These are phyloP conservation scores for Plantago elongata DNA, from an alignment of 257 asterid genomes.

Conservation along the genomic window DNA sequence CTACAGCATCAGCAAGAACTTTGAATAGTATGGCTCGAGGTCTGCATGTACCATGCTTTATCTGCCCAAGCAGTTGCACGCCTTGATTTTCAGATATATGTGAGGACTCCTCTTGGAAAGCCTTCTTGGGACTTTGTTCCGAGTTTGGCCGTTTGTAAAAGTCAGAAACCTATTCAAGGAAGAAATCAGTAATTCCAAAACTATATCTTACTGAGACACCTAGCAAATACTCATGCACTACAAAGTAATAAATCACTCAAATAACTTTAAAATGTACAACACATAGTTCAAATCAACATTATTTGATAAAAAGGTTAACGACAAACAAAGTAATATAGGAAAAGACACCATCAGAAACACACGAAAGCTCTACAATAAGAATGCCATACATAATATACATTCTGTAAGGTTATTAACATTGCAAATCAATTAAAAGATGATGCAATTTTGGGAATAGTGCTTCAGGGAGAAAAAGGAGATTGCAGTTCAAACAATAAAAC, in stretches of 20 bases:
- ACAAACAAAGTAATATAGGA: not conserved
- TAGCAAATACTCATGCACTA: conserved; percentile 13
- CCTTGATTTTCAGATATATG: conserved; percentile 57
- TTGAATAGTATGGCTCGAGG: conserved; percentile 92
- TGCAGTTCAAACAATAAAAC: no score
- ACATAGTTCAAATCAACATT: conserved; percentile 1
- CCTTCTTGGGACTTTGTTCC: conserved; percentile 75
- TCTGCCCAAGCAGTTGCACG: conserved; percentile 86
- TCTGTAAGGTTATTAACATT: not conserved
- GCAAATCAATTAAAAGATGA: conserved; percentile 3
- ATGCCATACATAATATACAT: conserved; percentile 6
- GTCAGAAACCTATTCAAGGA: conserved; percentile 69
- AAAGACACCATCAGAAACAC: conserved; percentile 4
- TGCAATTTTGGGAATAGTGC: no score
- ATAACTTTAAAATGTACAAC: conserved; percentile 10
- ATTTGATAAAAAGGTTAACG: not conserved
- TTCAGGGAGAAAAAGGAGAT: no score
- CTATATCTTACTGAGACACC: conserved; percentile 10
- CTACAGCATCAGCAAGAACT: conserved; percentile 96
- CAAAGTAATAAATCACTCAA: conserved; percentile 16
- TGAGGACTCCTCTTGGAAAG: conserved; percentile 55
- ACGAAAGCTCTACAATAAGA: conserved; percentile 10
- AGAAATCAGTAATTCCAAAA: conserved; percentile 28
- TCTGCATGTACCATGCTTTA: conserved; percentile 88
- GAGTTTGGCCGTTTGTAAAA: conserved; percentile 71